Base-by-base conservation (phyloP, 352 stramenopile genomes). In the Pythium brachiatum region DNA sequence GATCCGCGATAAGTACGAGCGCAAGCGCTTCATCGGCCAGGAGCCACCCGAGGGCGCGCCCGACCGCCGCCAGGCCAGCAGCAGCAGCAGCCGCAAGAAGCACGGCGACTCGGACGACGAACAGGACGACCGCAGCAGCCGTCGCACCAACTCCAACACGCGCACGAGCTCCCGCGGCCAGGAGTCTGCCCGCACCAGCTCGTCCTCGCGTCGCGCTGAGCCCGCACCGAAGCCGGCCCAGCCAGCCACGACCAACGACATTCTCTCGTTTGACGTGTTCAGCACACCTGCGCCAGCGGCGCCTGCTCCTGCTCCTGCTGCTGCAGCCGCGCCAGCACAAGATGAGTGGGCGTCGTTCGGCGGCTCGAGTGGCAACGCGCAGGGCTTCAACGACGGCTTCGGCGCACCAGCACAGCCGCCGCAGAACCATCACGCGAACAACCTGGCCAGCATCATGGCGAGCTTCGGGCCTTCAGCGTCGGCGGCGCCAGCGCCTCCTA, bases 1-100 rank as follows among this genome's bases (percentile, higher is more conserved):
- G 89, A 96, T 96, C 64, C 74, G 89, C 38, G 87, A 95, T 44
- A 96, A 96, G 69, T 96, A 96, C 72, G 89, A 96, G 62, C 81
- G 87, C 46, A 91, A 91, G 72, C 76, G 82, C 25, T 96, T 92
- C 60, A 65, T 84, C 8, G 66, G 60, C n/a, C 77, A 81, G 25
- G 79, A 90, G 5, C 59, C 62, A 1, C 71, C 68, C 0, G 64
- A 69, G 38, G 60, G 50, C 6, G 57, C 57, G 15, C 36, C 46
- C 16, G 56, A 54, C 44, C 58, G 58, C 44, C 67, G 74, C 57
- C 47, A 53, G 20, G 34, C 23, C n/a, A 39, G 51, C 56, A 63
- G 58, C 39, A 52, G 50, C 50, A 59, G 60, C 43, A 70, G 66
- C 27, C 63, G 70, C 51, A 77, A 79, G 57, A 79, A 84, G 48